A percentile compares a stretch with the other conserved stretches of the same genome.
Evolutionary conservation across 768 basidiomycete species (phyloP).

Genomic region (Tylopilus intermedius): DNA sequence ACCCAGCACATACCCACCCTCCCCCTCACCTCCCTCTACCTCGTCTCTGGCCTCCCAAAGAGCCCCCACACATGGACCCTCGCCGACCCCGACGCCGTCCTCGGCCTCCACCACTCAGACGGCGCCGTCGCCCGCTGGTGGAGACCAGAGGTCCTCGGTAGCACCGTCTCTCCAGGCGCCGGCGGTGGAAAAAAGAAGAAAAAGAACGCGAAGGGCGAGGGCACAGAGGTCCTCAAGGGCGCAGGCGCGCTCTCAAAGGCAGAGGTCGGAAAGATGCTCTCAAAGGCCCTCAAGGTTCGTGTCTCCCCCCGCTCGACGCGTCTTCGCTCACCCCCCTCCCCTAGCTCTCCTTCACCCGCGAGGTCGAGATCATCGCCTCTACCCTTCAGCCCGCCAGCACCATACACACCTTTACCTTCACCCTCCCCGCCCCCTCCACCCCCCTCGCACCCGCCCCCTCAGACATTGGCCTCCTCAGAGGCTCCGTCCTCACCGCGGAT

Average conservation of each 20-base stretch:
- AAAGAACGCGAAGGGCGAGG: constrained; percentile 56
- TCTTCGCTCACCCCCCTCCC: not conserved
- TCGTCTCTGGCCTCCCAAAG: constrained; percentile 85
- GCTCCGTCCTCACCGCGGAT: constrained; percentile 66
- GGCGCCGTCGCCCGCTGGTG: constrained; percentile 87
- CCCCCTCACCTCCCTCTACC: constrained; percentile 78
- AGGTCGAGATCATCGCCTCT: constrained; percentile 93
- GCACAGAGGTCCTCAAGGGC: constrained; percentile 57
- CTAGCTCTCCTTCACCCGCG: constrained; percentile 85
- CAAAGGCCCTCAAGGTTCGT: constrained; percentile 81
- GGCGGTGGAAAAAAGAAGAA: constrained; percentile 73
- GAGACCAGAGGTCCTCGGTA: constrained; percentile 87
- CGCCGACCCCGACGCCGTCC: constrained; percentile 76
- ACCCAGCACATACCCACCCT: constrained; percentile 65
- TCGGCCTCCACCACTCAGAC: constrained; percentile 77
- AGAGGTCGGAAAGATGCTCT: constrained; percentile 86
- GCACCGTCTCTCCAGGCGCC: constrained; percentile 79
- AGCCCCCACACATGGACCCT: constrained; percentile 88
- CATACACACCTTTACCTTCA: constrained; percentile 88
- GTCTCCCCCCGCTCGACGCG: not conserved
- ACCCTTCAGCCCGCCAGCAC: constrained; percentile 91
- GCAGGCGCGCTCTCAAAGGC: constrained; percentile 79
- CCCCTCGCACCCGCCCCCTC: constrained; percentile 71
- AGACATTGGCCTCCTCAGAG: constrained; percentile 56
- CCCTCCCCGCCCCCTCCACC: constrained; percentile 68